A percentile compares a stretch with the other conserved stretches of the same genome.
phyloP scores from a whole-genome alignment of 1,139 yeast species.

The Arxiozyma slooffiae region DNA sequence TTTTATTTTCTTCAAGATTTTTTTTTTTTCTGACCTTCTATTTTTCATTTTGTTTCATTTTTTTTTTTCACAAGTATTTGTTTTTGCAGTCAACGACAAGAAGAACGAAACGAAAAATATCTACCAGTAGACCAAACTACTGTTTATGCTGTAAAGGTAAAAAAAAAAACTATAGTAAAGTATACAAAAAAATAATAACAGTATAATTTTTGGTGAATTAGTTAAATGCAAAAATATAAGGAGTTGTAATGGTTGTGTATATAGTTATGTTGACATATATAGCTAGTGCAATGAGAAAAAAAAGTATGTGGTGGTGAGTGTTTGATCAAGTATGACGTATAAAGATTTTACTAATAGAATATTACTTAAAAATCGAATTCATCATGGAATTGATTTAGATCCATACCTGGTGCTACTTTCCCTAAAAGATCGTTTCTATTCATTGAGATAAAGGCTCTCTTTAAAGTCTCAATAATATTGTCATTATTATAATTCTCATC shows the following conservation, averaged over 20 bases:
- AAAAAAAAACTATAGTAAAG: too few relatives aligned
- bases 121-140: neutral
- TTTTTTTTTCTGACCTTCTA: neutral
- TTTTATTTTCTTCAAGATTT: too few relatives aligned
- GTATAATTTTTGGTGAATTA: neutral
- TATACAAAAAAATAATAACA: too few relatives aligned
- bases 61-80: too few relatives aligned
- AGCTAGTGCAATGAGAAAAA: neutral
- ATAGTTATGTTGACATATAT: too few relatives aligned
- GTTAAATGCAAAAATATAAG: neutral
- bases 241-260: neutral
- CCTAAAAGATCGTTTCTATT: conserved; percentile 82
- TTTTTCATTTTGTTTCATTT: neutral
- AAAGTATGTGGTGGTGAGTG: neutral
- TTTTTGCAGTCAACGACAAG: neutral
- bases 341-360: neutral
- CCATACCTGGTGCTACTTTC: conserved; percentile 73
- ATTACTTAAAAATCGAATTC: conserved; percentile 54
- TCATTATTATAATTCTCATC: conserved; percentile 56
- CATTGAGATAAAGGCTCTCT: conserved; percentile 89
- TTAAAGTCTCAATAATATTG: conserved; percentile 75
- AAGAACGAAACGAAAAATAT: neutral
- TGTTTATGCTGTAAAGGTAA: too few relatives aligned
- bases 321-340: neutral
- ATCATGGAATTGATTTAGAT: conserved; percentile 58